These are phyloP conservation scores for Capsaspora owczarzaki DNA, from an alignment of 78 protist species.

Conservation along the genomic window DNA sequence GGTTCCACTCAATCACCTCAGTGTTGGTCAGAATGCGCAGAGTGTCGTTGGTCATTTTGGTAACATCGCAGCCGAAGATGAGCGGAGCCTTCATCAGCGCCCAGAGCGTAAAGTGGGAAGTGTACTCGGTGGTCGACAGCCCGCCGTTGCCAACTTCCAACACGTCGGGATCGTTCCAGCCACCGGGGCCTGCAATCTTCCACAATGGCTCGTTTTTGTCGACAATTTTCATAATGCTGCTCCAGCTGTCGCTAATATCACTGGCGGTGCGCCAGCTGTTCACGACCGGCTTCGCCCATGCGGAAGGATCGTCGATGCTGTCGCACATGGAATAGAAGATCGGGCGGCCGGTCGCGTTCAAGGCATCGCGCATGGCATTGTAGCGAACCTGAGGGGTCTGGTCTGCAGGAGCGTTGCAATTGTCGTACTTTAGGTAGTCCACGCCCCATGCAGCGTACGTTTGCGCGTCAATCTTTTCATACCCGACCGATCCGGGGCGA, in stretches of 20 bases:
- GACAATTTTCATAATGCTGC: not conserved
- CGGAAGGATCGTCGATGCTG: not conserved
- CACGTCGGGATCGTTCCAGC: conserved; percentile 56
- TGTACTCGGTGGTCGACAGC: conserved; percentile 45
- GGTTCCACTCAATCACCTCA: conserved; percentile 61
- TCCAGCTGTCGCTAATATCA: conserved; percentile 17
- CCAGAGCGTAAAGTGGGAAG: conserved; percentile 60
- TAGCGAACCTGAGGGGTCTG: conserved; percentile 43
- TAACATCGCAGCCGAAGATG: conserved; percentile 51
- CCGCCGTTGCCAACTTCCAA: conserved; percentile 65
- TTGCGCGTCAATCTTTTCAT: conserved; percentile 50
- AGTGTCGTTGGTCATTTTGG: conserved; percentile 13
- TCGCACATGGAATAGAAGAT: conserved; percentile 62
- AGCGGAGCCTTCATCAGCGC: conserved; percentile 53
- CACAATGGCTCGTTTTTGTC: conserved; percentile 2
- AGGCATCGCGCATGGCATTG: conserved; percentile 53
- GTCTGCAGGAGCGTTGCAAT: conserved; percentile 33
- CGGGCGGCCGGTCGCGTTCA: conserved; percentile 45
- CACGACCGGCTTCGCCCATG: conserved; percentile 44
- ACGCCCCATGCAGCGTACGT: conserved; percentile 64
- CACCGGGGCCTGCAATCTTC: conserved; percentile 35
- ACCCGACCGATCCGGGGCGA: conserved; percentile 57
- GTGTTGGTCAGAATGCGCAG: conserved; percentile 8
- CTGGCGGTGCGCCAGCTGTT: conserved; percentile 63
- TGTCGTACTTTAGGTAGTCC: conserved; percentile 59